Evolutionary conservation across 2,329 filamentous ascomycete genomes (phyloP).

Genomic region (Tolypocladium endophyticum): DNA sequence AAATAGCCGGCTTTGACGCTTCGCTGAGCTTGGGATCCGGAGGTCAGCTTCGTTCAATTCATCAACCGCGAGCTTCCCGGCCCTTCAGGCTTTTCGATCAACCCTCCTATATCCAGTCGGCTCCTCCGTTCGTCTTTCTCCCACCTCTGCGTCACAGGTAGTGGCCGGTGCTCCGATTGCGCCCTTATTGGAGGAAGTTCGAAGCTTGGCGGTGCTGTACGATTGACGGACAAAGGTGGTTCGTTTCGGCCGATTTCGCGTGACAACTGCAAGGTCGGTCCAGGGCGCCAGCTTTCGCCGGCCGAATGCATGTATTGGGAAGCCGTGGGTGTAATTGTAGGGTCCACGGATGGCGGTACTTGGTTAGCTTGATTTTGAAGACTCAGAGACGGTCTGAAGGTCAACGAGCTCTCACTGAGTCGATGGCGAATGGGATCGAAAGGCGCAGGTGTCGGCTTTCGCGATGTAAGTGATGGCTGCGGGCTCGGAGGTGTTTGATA

Average conservation of each 20-base stretch:
- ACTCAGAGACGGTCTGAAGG: slow-evolving; percentile 4
- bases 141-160: slow-evolving; percentile 16
- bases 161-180: slow-evolving; percentile 17
- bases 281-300: slow-evolving; percentile 32
- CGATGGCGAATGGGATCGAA: slow-evolving; percentile 35
- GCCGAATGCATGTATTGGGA: slow-evolving; percentile 34
- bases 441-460: slow-evolving; percentile 33
- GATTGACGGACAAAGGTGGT: slow-evolving; percentile 21
- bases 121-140: slow-evolving; percentile 38
- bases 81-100: slow-evolving; percentile 47
- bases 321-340: slow-evolving; percentile 6
- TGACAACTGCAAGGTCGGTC: slow-evolving; percentile 29
- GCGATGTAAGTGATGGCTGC: slow-evolving; percentile 27
- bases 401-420: slow-evolving; percentile 22
- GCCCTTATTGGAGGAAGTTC: slow-evolving; percentile 39
- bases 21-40: neutral
- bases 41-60: too few relatives aligned
- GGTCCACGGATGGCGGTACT: slow-evolving; percentile 18
- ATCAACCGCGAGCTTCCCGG: slow-evolving; percentile 15
- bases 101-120: slow-evolving; percentile 50
- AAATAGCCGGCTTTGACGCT: neutral
- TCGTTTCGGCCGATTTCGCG: slow-evolving; percentile 44
- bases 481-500: slow-evolving; percentile 21
- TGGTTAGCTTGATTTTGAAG: neutral
- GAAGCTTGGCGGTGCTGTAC: slow-evolving; percentile 23